phyloP scores from a whole-genome alignment of 208 protist genomes.

The Histomonas meleagridis region DNA sequence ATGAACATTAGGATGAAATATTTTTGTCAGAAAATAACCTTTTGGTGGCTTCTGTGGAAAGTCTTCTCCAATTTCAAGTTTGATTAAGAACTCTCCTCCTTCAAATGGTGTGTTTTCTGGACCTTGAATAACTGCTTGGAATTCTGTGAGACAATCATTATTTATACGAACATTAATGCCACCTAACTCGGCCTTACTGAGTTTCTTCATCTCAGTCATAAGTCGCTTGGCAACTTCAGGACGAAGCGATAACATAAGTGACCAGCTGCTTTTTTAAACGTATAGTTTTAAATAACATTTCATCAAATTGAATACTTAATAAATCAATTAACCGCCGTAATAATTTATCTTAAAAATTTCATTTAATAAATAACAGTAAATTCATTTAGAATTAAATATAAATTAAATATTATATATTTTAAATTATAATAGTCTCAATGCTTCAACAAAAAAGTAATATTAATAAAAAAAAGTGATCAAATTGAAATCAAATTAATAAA shows the following conservation, averaged over 20 bases:
- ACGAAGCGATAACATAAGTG: not conserved
- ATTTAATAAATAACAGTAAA: too few species aligned
- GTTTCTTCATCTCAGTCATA: not conserved
- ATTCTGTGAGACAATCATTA: not conserved
- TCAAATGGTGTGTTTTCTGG: conserved; percentile 32
- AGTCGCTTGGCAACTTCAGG: not conserved
- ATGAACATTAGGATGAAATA: conserved; percentile 96
- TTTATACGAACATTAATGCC: not conserved
- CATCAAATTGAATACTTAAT: too few species aligned
- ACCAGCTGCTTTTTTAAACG: too few species aligned
- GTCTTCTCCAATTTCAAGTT: conserved; percentile 1
- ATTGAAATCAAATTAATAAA: too few species aligned
- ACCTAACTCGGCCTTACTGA: not conserved
- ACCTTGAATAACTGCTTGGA: conserved; percentile 14
- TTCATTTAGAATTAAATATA: too few species aligned
- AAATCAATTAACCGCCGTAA: too few species aligned
- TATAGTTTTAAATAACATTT: too few species aligned
- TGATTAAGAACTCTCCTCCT: not conserved
- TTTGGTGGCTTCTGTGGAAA: conserved; percentile 32
- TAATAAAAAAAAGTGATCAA: too few species aligned
- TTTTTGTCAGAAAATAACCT: conserved; percentile 78
- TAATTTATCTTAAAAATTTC: too few species aligned
- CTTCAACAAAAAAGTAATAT: too few species aligned
- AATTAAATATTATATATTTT: too few species aligned
- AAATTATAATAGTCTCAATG: too few species aligned